Evolutionary conservation across 257 asterid species (phyloP).

Genomic region (Lycium ferocissimum): DNA sequence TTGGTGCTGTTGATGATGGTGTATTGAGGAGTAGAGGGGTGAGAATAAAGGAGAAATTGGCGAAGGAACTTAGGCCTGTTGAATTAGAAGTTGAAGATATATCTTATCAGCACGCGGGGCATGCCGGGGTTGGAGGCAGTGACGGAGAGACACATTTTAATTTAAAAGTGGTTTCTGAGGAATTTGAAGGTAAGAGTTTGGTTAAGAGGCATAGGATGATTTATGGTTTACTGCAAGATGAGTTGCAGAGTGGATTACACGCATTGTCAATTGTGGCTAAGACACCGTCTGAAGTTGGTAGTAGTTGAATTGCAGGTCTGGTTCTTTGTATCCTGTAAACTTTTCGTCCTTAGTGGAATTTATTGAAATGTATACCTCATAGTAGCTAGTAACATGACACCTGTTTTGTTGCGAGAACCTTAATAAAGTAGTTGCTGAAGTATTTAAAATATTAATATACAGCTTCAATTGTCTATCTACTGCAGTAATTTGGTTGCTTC

Average conservation of each 20-base stretch:
- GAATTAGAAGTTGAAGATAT: conserved; percentile 73
- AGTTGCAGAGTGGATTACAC: conserved; percentile 73
- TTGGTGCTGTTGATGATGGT: conserved; percentile 37
- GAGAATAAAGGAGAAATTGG: conserved; percentile 65
- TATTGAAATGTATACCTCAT: conserved; percentile 8
- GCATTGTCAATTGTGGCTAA: conserved; percentile 81
- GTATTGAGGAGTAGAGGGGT: conserved; percentile 62
- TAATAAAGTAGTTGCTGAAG: not conserved
- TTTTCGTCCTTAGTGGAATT: conserved; percentile 9
- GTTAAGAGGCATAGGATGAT: conserved; percentile 89
- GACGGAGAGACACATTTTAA: conserved; percentile 91
- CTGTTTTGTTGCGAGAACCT: not conserved
- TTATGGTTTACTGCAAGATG: conserved; percentile 78
- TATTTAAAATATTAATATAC: not conserved
- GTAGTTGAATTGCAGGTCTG: conserved; percentile 43
- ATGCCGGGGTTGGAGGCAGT: conserved; percentile 71
- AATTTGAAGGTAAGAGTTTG: conserved; percentile 89
- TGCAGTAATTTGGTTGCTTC: conserved; percentile 20
- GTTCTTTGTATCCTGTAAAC: conserved; percentile 18
- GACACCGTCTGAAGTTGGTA: conserved; percentile 67
- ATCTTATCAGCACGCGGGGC: conserved; percentile 91
- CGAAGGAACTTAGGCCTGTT: conserved; percentile 57
- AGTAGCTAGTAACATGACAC: not conserved
- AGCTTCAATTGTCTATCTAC: conserved; percentile 14
- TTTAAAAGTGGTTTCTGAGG: conserved; percentile 67